These are phyloP conservation scores for Histomonas meleagridis DNA, from an alignment of 208 protist genomes.

Conservation along the genomic window DNA sequence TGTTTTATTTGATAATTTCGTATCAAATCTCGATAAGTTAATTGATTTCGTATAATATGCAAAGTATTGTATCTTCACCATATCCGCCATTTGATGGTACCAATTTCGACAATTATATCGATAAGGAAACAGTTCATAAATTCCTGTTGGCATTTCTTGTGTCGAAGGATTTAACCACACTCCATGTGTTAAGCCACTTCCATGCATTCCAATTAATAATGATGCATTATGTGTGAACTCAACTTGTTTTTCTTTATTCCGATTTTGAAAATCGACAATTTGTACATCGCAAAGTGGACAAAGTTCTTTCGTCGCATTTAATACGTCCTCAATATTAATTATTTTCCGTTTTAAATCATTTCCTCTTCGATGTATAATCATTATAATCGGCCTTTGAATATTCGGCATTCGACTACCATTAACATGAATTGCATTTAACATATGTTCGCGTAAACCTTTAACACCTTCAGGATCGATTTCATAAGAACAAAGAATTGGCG, in stretches of 20 bases:
- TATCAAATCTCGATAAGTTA: not conserved
- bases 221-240: not conserved
- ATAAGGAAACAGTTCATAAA: conserved; percentile 10
- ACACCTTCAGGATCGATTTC: not conserved
- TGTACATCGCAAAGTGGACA: not conserved
- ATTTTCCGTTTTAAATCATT: not conserved
- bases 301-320: not conserved
- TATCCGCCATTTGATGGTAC: not conserved
- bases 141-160: not conserved
- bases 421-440: not conserved
- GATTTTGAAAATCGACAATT: not conserved
- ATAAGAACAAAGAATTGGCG: not conserved
- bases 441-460: not conserved
- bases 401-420: not conserved
- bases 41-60: not conserved
- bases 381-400: not conserved
- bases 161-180: not conserved
- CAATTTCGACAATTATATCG: not conserved
- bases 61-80: not conserved
- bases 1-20: not conserved
- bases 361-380: not conserved
- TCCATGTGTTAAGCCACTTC: not conserved
- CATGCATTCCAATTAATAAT: conserved; percentile 10
- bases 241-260: not conserved
- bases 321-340: not conserved